Evolutionary conservation across 306 rosid genomes (phyloP), one percentile per base, ranked within the genome.

Genomic region (Cucurbita argyrosperma): DNA sequence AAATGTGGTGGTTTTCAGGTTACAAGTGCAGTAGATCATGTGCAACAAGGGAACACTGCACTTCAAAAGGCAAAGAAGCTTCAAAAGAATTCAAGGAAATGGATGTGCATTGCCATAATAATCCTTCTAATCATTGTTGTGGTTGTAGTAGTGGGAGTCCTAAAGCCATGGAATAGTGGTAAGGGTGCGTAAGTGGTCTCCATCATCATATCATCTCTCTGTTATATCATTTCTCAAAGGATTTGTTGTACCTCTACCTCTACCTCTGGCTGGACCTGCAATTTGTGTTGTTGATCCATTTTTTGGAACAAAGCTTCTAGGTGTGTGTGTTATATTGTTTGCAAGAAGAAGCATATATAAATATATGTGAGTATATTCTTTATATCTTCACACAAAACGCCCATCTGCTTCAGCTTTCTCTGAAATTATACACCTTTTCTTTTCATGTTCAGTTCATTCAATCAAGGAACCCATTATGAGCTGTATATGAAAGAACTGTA

Each of bases 71-170:
- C 97, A 16, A 94, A 94, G 87, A 85, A 77, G 10, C 83, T 84
- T n/a, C 98, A 94, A 83, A 86, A 63, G 85, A 89, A 74, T 82
- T 85, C 96, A 2, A 87, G 98, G 78, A 90, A 94, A 81, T 89
- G 97, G 97, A 90, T 85, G 98, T 90, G 96, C 84, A 63, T 94
- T 51, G 98, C 96, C 18, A 89, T 94, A 58, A 76, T 94, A 45
- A 88, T 93, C 67, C 90, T 93, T 83, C 96, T 93, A n/a, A 74
- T 89, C 51, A 66, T 89, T n/a, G 80, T 88, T 16, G 77, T 65
- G 21, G 76, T 94, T 72, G 81, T 85, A 14, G 85, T 89, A 40
- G 84, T 88, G 69, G 76, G 81, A 8, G 90, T 94, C 63, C 46
- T 90, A 79, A 90, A 86, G 85, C 97, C 97, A 23, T 90, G 98